Evolutionary conservation across 495 filamentous ascomycete genomes (phyloP).

Genomic region (Evansstolkia leycettana): DNA sequence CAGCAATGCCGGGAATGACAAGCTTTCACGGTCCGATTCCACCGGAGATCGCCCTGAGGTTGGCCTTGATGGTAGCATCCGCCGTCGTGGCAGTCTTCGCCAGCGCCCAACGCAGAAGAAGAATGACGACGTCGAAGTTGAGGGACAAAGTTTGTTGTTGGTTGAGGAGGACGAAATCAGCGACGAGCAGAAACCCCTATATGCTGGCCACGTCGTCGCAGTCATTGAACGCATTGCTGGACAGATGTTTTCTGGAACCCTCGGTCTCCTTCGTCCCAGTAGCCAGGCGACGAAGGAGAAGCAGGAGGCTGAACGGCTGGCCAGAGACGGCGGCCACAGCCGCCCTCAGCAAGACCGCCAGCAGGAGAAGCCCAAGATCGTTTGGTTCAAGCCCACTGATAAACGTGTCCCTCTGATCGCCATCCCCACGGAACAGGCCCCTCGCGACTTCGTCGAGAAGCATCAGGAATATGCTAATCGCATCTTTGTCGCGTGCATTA

Average conservation of each 20-base stretch:
- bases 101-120: slow-evolving; percentile 99
- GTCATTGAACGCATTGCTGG: slow-evolving; percentile 94
- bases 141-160: slow-evolving; percentile 89
- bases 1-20: slow-evolving; percentile 57
- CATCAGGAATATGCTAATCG: slow-evolving; percentile 94
- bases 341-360: slow-evolving; percentile 73
- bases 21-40: slow-evolving; percentile 49
- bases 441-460: slow-evolving; percentile 95
- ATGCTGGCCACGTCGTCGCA: slow-evolving; percentile 92
- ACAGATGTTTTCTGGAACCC: slow-evolving; percentile 97
- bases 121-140: slow-evolving; percentile 98
- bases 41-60: slow-evolving; percentile 54
- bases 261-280: slow-evolving; percentile 86
- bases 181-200: slow-evolving; percentile 93
- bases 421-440: slow-evolving; percentile 95
- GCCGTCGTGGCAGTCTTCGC: slow-evolving; percentile 83
- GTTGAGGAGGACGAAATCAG: slow-evolving; percentile 99
- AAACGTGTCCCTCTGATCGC: slow-evolving; percentile 97
- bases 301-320: slow-evolving; percentile 89
- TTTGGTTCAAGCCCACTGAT: slow-evolving; percentile 99
- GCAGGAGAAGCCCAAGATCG: slow-evolving; percentile 98
- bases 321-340: slow-evolving; percentile 67
- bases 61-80: slow-evolving; percentile 64
- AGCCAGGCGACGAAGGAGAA: slow-evolving; percentile 99
- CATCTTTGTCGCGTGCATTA: slow-evolving; percentile 98